A percentile compares a stretch with the other conserved stretches of the same genome.
phyloP scores from a whole-genome alignment of 2,329 filamentous ascomycete genomes.

The Nothophaeocryptopus gaeumannii region DNA sequence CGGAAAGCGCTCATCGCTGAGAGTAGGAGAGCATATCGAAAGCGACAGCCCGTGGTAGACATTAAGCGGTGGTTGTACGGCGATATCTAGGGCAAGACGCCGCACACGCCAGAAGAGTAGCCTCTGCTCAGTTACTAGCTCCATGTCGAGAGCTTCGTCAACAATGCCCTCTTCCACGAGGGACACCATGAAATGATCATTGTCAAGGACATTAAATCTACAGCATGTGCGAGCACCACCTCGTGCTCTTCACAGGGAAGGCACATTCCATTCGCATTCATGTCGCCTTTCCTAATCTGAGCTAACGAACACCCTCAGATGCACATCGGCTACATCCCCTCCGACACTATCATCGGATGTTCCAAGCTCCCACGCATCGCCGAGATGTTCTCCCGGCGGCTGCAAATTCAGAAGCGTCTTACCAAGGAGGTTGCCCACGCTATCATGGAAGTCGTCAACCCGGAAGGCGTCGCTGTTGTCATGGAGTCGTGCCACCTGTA shows the following conservation, averaged over 20 bases:
- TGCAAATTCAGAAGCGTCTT: conserved; percentile 94
- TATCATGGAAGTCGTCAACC: conserved; percentile 86
- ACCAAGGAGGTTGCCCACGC: conserved; percentile 95
- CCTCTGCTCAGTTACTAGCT: no score
- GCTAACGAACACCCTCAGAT: no score
- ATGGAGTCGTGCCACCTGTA: conserved; percentile 96
- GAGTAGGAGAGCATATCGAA: no score
- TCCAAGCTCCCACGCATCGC: conserved; percentile 93
- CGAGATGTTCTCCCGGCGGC: conserved; percentile 89
- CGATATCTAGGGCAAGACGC: no score
- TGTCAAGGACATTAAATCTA: conserved; percentile 90
- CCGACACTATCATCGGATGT: conserved; percentile 80
- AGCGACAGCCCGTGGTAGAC: no score
- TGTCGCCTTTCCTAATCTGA: no score
- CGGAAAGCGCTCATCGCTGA: no score
- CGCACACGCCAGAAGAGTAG: no score
- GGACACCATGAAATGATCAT: conserved; percentile 93
- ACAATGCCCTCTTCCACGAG: conserved; percentile 87
- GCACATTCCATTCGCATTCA: conserved; percentile 49
- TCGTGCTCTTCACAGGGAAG: conserved; percentile 91
- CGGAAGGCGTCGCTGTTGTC: conserved; percentile 91
- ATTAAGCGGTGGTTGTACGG: no score
- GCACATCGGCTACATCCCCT: conserved; percentile 92
- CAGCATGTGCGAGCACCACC: conserved; percentile 88
- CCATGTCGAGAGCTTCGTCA: conserved; percentile 66